Percentiles rank a stretch among this genome's conserved stretches.
Evolutionary conservation across 495 filamentous ascomycete genomes (phyloP).

Genomic region (Immersiella caudata): DNA sequence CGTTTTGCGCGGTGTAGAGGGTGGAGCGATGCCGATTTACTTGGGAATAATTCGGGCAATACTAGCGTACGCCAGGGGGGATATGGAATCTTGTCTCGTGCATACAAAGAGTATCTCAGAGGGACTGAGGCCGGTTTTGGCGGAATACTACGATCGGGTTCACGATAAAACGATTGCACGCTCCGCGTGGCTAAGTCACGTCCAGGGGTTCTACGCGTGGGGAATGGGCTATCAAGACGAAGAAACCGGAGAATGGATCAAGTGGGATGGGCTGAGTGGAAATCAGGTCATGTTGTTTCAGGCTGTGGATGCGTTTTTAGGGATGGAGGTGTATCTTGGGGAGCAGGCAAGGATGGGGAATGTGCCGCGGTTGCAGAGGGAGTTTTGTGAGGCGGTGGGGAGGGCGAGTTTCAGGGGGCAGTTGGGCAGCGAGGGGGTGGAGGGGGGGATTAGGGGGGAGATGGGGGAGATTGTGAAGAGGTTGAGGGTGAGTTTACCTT

Average conservation of each 20-base stretch:
- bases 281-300: slow-evolving; percentile 49
- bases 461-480: slow-evolving; percentile 41
- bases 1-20: slow-evolving; percentile 39
- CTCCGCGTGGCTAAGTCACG: slow-evolving; percentile 40
- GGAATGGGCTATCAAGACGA: slow-evolving; percentile 35
- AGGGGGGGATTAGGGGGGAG: slow-evolving; percentile 35
- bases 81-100: slow-evolving; percentile 27
- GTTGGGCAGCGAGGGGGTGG: slow-evolving; percentile 29
- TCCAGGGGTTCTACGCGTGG: slow-evolving; percentile 52
- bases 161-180: slow-evolving; percentile 34
- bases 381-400: slow-evolving; percentile 33
- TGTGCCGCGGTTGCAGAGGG: slow-evolving; percentile 39
- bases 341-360: slow-evolving; percentile 30
- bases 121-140: slow-evolving; percentile 32
- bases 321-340: slow-evolving; percentile 43
- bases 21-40: slow-evolving; percentile 41
- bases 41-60: slow-evolving; percentile 36
- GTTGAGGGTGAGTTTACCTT: slow-evolving; percentile 37
- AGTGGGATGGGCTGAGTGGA: slow-evolving; percentile 50
- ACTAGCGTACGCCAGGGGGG: slow-evolving; percentile 27
- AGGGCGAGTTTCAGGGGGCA: slow-evolving; percentile 25
- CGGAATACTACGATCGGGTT: slow-evolving; percentile 36
- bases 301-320: slow-evolving; percentile 48
- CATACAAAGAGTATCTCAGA: slow-evolving; percentile 31
- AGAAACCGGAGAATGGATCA: slow-evolving; percentile 34